Evolutionary conservation across 2,329 filamentous ascomycete genomes (phyloP), one percentile per base, ranked within the genome.

Genomic region (Penicillium sp.): DNA sequence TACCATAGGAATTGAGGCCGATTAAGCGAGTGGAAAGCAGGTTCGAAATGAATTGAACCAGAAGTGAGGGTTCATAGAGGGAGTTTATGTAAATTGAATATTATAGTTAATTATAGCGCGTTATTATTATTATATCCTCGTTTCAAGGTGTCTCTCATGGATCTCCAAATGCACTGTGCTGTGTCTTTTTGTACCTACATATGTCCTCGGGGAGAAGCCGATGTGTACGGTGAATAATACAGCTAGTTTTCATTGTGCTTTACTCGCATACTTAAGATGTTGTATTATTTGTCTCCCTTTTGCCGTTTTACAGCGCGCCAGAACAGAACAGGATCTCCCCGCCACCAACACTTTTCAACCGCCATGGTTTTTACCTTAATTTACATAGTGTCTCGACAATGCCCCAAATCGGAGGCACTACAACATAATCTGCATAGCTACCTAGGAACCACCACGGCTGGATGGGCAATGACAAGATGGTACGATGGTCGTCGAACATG

Each of bases 301-400:
- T 33, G 37, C 37, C 28, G 28, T 12, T 22, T 49, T 49, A 49
- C 47, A 35, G 49, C 30, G 49, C 49, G 49, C 12, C 49, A 51
- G 19, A 51, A 35, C 30, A 51, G 19, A 35, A 51, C 17, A 51
- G 49, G 30, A 51, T 49, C 45, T 49, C 45, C 45, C 49, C n/a
- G 49, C 28, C n/a, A 51, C 47, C 49, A 35, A 51, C 30, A 22
- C 45, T 49, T n/a, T 5, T 10, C 24, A 49, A 49, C 45, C 24
- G 45, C 45, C 45, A 49, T 19, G 45, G 15, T 7, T 37, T 47
- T 30, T 30, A 49, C 26, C 15, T 26, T 49, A 30, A 13, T 49
- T 28, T 30, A 33, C 28, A 22, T 35, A 15, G 37, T 55, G 8
- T 26, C 22, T 22, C 24, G 17, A 28, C 15, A 10, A 22, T 38